A percentile compares a stretch with the other conserved stretches of the same genome.
Evolutionary conservation across 169 alveolate species (phyloP).

Genomic region (Plasmodium chabaudi): DNA sequence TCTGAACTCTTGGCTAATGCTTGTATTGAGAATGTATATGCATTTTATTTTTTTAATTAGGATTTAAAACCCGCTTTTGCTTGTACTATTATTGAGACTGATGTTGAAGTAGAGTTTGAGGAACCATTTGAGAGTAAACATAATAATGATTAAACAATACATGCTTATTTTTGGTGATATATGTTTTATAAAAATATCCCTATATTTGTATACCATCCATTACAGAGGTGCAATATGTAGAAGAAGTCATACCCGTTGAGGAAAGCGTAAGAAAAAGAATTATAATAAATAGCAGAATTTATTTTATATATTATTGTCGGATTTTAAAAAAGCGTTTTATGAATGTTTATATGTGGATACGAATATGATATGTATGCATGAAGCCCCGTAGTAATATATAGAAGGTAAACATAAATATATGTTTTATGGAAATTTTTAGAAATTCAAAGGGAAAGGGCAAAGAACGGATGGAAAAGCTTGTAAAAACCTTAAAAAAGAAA

Average conservation of each 20-base stretch:
- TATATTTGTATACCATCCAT: background rate
- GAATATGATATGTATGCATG: no score
- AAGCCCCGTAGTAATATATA: no score
- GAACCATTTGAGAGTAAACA: constrained; percentile 60
- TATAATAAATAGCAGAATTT: background rate
- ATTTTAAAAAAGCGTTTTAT: no score
- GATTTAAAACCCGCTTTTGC: constrained; percentile 93
- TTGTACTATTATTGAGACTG: constrained; percentile 95
- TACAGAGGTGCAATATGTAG: constrained; percentile 66
- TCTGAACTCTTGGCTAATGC: background rate
- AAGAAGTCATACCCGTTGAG: constrained; percentile 42
- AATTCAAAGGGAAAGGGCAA: constrained; percentile 75
- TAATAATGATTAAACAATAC: background rate
- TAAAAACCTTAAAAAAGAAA: constrained; percentile 56
- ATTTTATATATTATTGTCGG: no score
- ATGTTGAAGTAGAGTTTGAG: constrained; percentile 94
- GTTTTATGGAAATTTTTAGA: constrained; percentile 17
- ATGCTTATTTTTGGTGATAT: background rate
- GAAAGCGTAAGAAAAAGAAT: constrained; percentile 61
- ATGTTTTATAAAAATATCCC: background rate
- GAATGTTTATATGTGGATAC: no score
- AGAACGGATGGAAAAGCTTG: constrained; percentile 73
- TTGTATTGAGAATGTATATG: background rate
- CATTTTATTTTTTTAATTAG: constrained; percentile 40
- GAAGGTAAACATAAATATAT: no score